Conservation (phyloP, 108 stramenopile genomes). For the Epithemia pelagica region DNA sequence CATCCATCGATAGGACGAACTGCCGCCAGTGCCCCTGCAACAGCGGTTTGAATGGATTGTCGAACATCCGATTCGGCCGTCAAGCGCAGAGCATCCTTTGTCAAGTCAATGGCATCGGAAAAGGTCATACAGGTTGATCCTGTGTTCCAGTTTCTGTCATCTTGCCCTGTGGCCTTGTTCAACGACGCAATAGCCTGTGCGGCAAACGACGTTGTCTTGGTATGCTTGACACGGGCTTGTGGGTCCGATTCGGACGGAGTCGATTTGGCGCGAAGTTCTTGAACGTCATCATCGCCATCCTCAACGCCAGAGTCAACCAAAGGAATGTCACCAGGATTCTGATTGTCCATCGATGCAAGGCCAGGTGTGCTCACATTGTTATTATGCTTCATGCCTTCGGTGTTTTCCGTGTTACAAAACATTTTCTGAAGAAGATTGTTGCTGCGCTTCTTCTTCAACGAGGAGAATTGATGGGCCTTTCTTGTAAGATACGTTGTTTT, state of each 20-base stretch:
- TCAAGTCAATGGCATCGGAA: neutral
- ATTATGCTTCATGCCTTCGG: neutral
- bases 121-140: neutral
- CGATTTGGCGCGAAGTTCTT: neutral
- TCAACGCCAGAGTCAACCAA: conserved; percentile 7
- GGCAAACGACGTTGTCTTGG: neutral
- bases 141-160: neutral
- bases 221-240: neutral
- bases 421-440: conserved; percentile 4
- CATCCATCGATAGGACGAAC: neutral
- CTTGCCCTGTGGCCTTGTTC: neutral
- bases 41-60: neutral
- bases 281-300: neutral
- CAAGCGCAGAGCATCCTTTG: neutral
- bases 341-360: neutral
- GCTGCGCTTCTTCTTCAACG: conserved; percentile 9
- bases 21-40: neutral
- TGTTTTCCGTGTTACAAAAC: conserved; percentile 3
- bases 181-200: neutral
- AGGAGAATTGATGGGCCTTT: conserved; percentile 11
- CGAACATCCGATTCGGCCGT: neutral
- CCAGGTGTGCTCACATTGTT: too few relatives aligned
- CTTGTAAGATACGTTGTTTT: neutral
- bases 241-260: neutral
- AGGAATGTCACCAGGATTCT: neutral